Base-by-base conservation (phyloP, 352 stramenopile species). In the Globisporangium orthogonon region DNA sequence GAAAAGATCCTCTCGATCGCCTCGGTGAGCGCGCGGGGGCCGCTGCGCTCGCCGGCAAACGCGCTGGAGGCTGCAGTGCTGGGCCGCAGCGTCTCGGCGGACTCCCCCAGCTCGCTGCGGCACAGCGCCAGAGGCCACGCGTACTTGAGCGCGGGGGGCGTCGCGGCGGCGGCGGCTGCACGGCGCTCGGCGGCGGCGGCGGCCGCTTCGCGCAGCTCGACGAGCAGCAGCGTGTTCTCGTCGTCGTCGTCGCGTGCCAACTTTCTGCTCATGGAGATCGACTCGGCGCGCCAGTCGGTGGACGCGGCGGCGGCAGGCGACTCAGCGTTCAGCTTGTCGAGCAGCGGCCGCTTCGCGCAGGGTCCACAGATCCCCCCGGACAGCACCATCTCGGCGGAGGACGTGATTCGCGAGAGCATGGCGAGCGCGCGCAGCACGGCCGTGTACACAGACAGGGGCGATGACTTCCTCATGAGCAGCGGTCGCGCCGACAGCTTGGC, bases 391-490 rank as follows among this genome's bases (percentile, higher is more conserved):
- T 91, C 81, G 13, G 83, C 85, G 3, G 83, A 95, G 61, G 85
- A 95, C 62, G 83, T 95, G 53, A 92, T 95, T 57, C 76, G 85
- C 43, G 85, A 93, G 51, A 91, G 80, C 60, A 77, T 91, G 63
- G 85, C 83, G 15, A 95, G 85, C 60, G 77, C 78, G 29, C 71
- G 85, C 33, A 79, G 76, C 67, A 90, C 77, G 40, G 80, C 79
- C 35, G 53, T 84, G 47, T 87, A 89, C 67, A 83, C 73, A 4
- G 82, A 94, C 58, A 76, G 78, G 29, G 41, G 41, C 15, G 78
- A 89, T 43, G 80, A 91, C 15, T 85, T 86, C 63, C 65, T 76
- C 59, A 54, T 59, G 58, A 35, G 43, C n/a, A 48, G 51, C 39
- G 37, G 23, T 28, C 58, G 48, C 10, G 50, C 64, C 17, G 74